phyloP scores from a whole-genome alignment of 2,329 filamentous ascomycete genomes.

The Sphaerostilbella broomeana region DNA sequence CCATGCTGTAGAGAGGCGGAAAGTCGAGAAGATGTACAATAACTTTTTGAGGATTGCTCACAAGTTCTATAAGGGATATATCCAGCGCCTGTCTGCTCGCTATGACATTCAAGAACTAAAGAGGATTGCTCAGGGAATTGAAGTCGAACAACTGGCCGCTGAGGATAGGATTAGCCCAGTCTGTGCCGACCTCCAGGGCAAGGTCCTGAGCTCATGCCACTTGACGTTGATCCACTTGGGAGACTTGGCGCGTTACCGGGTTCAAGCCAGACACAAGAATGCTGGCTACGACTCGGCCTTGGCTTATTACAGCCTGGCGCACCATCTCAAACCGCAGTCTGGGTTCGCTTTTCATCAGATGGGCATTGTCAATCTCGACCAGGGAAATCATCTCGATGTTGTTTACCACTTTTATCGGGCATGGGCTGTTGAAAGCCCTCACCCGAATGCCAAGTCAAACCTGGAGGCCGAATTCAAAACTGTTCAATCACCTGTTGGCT shows the following conservation, averaged over 20 bases:
- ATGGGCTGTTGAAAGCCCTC: conserved; percentile 65
- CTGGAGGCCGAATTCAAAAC: conserved; percentile 69
- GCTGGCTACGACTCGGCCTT: conserved; percentile 74
- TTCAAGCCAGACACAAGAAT: conserved; percentile 64
- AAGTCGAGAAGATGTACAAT: conserved; percentile 73
- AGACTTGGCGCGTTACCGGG: conserved; percentile 81
- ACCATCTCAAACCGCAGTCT: conserved; percentile 68
- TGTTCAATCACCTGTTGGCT: conserved; percentile 34
- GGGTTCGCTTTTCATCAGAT: conserved; percentile 86
- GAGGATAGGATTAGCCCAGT: conserved; percentile 39
- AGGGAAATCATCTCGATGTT: conserved; percentile 73
- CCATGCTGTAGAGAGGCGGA: conserved; percentile 60
- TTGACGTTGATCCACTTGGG: conserved; percentile 79
- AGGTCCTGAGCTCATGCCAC: conserved; percentile 69
- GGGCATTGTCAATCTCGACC: conserved; percentile 74
- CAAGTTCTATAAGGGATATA: conserved; percentile 80
- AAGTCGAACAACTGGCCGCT: conserved; percentile 36
- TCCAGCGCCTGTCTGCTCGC: conserved; percentile 64
- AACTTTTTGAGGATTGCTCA: conserved; percentile 83
- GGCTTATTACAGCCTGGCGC: conserved; percentile 78
- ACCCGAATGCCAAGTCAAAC: conserved; percentile 68
- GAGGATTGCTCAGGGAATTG: conserved; percentile 35
- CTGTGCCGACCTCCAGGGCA: conserved; percentile 44
- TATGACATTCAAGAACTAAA: conserved; percentile 49
- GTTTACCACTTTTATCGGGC: conserved; percentile 88